phyloP scores from a whole-genome alignment of 331 rosid species.

The Malus hybrid region DNA sequence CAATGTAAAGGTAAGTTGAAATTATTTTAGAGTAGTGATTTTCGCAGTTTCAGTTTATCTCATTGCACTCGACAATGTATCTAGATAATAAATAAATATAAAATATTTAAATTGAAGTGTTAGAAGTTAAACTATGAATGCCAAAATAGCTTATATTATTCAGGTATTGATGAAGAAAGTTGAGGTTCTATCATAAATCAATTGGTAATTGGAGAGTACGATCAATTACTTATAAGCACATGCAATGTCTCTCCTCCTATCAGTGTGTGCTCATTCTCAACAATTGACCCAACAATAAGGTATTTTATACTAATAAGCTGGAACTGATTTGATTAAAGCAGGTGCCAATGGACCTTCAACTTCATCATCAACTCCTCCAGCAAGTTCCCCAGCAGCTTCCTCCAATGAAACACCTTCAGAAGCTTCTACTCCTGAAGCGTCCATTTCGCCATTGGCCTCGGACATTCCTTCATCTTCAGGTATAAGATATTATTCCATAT shows the following conservation, averaged over 20 bases:
- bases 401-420: slow-evolving; percentile 31
- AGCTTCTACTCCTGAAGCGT: slow-evolving; percentile 19
- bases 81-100: too few relatives aligned
- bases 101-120: neutral
- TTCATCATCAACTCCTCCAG: slow-evolving; percentile 31
- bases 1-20: slow-evolving; percentile 43
- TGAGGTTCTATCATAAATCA: too few relatives aligned
- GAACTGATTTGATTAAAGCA: slow-evolving; percentile 6
- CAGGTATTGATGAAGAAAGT: too few relatives aligned
- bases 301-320: neutral
- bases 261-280: neutral
- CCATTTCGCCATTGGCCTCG: slow-evolving; percentile 39
- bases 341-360: slow-evolving; percentile 39
- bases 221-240: too few relatives aligned
- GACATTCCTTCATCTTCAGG: slow-evolving; percentile 40
- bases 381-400: slow-evolving; percentile 33
- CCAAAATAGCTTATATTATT: too few relatives aligned
- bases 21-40: neutral
- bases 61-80: neutral
- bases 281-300: neutral
- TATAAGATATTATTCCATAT: neutral
- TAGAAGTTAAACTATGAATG: neutral
- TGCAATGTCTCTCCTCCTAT: too few relatives aligned
- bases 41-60: neutral
- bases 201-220: too few relatives aligned